A percentile compares a stretch with the other conserved stretches of the same genome.
Conservation (phyloP, 225 moss, liverwort and hornwort species). For the Neckera pumila region DNA sequence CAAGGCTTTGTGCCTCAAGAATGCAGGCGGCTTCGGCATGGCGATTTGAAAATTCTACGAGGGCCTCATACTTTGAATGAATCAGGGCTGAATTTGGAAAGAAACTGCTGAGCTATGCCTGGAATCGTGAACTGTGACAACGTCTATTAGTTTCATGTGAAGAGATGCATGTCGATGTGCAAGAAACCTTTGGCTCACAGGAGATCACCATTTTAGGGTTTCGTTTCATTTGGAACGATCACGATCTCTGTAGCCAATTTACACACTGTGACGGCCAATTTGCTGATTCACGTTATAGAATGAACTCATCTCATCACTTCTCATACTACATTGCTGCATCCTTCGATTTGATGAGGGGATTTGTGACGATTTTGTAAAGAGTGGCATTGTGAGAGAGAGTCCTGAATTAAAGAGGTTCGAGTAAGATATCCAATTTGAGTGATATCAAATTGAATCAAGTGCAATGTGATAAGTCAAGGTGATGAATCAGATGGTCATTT, state of each 20-base stretch:
- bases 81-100: background rate
- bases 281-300: background rate
- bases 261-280: background rate
- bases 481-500: background rate
- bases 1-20: background rate
- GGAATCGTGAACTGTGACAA: background rate
- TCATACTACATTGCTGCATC: background rate
- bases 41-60: background rate
- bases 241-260: background rate
- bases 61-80: too few species aligned
- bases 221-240: background rate
- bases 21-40: too few species aligned
- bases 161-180: conserved; percentile 2
- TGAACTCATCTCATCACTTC: background rate
- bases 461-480: background rate
- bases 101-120: background rate
- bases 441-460: background rate
- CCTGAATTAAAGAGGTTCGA: too few species aligned
- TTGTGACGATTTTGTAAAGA: background rate
- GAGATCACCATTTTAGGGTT: background rate
- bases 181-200: background rate
- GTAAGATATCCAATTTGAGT: background rate
- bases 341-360: background rate
- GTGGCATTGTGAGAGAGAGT: too few species aligned
- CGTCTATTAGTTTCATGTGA: background rate